A percentile compares a stretch with the other conserved stretches of the same genome.
phyloP scores from a whole-genome alignment of 192 early-diverging fungal genomes.

The Backusella westeae region DNA sequence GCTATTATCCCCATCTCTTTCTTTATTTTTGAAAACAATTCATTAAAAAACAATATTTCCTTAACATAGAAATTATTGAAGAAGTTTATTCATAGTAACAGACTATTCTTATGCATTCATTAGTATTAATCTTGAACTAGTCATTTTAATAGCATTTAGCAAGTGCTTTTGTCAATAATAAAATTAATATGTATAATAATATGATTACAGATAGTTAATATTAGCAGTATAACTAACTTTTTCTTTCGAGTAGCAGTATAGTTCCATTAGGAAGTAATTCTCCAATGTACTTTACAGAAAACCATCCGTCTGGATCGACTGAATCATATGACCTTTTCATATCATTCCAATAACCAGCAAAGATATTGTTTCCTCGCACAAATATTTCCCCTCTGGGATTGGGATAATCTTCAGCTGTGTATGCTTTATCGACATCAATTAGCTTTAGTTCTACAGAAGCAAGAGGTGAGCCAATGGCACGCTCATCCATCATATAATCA shows the following conservation, averaged over 20 bases:
- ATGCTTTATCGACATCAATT: slow-evolving; percentile 73
- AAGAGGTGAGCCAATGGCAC: slow-evolving; percentile 59
- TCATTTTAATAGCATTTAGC: neutral
- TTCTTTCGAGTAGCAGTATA: slow-evolving; percentile 22
- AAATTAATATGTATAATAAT: neutral
- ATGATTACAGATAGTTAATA: neutral
- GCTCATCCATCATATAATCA: slow-evolving; percentile 43
- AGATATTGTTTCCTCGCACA: slow-evolving; percentile 73
- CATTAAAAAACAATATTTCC: too few relatives aligned
- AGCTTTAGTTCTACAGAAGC: slow-evolving; percentile 75
- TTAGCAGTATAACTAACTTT: neutral
- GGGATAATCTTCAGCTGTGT: slow-evolving; percentile 64
- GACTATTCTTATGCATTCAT: too few relatives aligned
- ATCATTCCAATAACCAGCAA: slow-evolving; percentile 83
- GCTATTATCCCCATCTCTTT: too few relatives aligned
- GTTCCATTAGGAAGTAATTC: slow-evolving; percentile 36
- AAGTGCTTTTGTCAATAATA: neutral
- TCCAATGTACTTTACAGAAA: slow-evolving; percentile 79
- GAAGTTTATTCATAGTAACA: too few relatives aligned
- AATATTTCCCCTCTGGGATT: slow-evolving; percentile 86
- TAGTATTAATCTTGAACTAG: too few relatives aligned
- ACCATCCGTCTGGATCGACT: slow-evolving; percentile 83
- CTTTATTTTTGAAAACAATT: too few relatives aligned
- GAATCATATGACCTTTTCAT: slow-evolving; percentile 67
- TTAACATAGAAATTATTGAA: too few relatives aligned